Evolutionary conservation across 805 yeast genomes (phyloP).

Genomic region (Crinitomyces ghanaensis): DNA sequence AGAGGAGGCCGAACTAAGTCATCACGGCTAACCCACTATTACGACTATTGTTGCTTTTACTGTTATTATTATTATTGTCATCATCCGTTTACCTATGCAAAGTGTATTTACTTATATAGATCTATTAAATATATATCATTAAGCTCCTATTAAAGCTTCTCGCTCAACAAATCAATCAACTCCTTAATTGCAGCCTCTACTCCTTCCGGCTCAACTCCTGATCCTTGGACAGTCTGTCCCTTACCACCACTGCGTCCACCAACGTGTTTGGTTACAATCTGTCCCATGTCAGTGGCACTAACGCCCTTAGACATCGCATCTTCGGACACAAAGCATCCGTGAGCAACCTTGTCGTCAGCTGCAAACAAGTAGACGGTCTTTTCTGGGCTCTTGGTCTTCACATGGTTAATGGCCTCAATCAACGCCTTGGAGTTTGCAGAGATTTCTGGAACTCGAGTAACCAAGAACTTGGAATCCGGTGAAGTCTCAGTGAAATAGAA

Average conservation of each 20-base stretch:
- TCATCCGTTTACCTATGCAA: too few species aligned
- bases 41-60: too few species aligned
- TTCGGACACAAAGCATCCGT: constrained; percentile 81
- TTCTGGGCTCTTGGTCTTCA: constrained; percentile 64
- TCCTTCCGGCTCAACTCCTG: constrained; percentile 73
- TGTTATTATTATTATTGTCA: too few species aligned
- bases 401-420: constrained; percentile 77
- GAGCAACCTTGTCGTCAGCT: constrained; percentile 74
- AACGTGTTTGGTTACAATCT: constrained; percentile 53
- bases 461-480: constrained; percentile 47
- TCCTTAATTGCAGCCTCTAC: constrained; percentile 64
- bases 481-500: constrained; percentile 50
- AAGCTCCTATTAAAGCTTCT: constrained; percentile 10
- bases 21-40: too few species aligned
- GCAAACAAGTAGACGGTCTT: constrained; percentile 73
- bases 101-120: too few species aligned
- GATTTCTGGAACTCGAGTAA: constrained; percentile 48
- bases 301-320: constrained; percentile 58
- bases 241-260: constrained; percentile 99
- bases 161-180: constrained; percentile 42
- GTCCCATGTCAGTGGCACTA: constrained; percentile 59
- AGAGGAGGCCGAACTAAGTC: constrained; percentile 39
- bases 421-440: constrained; percentile 86
- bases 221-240: constrained; percentile 93
- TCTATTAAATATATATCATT: too few species aligned